Conservation (phyloP, 805 yeast species). For the Wickerhamiella qilinensis region DNA sequence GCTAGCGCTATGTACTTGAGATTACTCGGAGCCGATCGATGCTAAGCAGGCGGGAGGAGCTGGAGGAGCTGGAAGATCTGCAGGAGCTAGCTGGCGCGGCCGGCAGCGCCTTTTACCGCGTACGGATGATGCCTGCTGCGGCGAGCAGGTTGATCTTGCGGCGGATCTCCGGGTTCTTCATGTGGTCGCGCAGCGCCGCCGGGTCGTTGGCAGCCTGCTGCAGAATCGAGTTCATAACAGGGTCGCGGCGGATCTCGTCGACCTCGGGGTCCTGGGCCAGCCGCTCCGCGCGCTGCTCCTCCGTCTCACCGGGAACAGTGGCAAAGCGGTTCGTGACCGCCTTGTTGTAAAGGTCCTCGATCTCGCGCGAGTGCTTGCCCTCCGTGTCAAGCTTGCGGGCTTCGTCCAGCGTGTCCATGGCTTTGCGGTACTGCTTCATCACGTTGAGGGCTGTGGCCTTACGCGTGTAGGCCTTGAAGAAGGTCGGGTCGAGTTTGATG, state of each 20-base stretch:
- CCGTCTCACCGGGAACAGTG: conserved; percentile 73
- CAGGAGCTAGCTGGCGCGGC: too few species aligned
- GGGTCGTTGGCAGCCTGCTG: conserved; percentile 91
- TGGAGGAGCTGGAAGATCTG: too few species aligned
- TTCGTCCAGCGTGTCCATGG: conserved; percentile 60
- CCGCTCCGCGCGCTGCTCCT: conserved; percentile 86
- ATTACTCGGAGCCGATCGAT: too few species aligned
- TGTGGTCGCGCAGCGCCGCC: conserved; percentile 92
- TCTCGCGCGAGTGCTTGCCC: conserved; percentile 48
- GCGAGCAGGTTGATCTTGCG: conserved; percentile 76
- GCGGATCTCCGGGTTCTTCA: conserved; percentile 87
- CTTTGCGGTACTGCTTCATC: conserved; percentile 69
- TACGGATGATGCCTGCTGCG: conserved; percentile 94
- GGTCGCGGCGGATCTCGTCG: conserved; percentile 81
- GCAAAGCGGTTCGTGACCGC: conserved; percentile 66
- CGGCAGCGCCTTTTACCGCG: conserved; percentile 33
- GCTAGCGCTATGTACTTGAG: too few species aligned
- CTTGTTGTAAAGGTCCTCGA: conserved; percentile 63
- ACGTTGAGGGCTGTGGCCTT: conserved; percentile 91
- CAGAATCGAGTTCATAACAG: conserved; percentile 89
- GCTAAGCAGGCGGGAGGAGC: too few species aligned
- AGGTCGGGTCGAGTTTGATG: conserved; percentile 70
- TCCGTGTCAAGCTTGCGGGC: conserved; percentile 67
- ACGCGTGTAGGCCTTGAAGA: conserved; percentile 89
- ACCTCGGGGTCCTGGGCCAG: conserved; percentile 88